Evolutionary conservation across 2,329 filamentous ascomycete genomes (phyloP), one percentile per base, ranked within the genome.

Genomic region (Mycosphaerella sp.): DNA sequence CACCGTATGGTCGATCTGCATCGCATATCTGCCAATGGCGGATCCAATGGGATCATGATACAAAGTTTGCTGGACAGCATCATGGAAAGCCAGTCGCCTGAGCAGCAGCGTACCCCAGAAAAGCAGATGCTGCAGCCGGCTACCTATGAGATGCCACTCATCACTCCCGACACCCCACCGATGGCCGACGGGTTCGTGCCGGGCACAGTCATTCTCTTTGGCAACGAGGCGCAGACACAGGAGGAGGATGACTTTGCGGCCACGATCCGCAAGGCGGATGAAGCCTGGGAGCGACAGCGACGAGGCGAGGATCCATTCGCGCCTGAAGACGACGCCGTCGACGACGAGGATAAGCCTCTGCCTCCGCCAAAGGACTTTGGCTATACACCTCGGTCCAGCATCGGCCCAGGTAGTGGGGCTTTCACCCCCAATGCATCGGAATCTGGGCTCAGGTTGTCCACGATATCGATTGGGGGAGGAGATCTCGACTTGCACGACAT

Each of bases 361-460:
- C 70, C 73, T 10, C 73, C 74, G 41, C 71, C 73, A 0, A 78
- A 76, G 55, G 72, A 73, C 54, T 55, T 62, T 59, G 65, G 67
- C n/a, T 70, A 71, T 49, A 69, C 67, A 12, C 64, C 66, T n/a
- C 54, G 66, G 48, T 66, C 66, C 41, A 67, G 65, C 57, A 54
- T 57, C 47, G 62, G 63, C 50, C 51, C 67, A 53, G 62, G 52
- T 57, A 66, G 59, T 42, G 48, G 51, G 36, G 59, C 53, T 1
- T 49, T 65, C 54, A 36, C 62, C 49, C 54, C 60, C 48, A 46
- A 59, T 46, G 53, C 58, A 31, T 52, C 45, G 8, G 60, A 58
- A 10, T 55, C 53, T 21, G 66, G 65, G 11, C 55, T 68, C 17
- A 60, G 64, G 31, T 64, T 68, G 23, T 67, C 65, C 14, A 66